A percentile compares a stretch with the other conserved stretches of the same genome.
Evolutionary conservation across 2,329 filamentous ascomycete genomes (phyloP).

Genomic region (Aspergillus clavatus): DNA sequence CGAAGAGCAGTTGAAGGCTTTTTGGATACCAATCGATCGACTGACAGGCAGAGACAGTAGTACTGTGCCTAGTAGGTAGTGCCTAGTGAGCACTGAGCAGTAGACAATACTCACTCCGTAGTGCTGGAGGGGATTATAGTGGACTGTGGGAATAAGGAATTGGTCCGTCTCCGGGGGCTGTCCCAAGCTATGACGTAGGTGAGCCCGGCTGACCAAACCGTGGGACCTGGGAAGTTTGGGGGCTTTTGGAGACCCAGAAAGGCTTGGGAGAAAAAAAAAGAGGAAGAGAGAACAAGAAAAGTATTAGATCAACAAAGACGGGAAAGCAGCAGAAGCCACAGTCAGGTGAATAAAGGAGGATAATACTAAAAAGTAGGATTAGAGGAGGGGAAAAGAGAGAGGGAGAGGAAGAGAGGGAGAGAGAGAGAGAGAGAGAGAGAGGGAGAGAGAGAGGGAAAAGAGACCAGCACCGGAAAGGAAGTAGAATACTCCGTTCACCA

Average conservation of each 20-base stretch:
- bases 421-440: neutral
- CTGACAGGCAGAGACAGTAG: too few relatives aligned
- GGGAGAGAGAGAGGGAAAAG: neutral
- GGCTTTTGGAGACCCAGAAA: neutral
- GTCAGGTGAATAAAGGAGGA: slow-evolving; percentile 1
- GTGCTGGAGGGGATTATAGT: too few relatives aligned
- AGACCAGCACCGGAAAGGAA: slow-evolving; percentile 16
- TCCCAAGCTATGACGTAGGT: too few relatives aligned
- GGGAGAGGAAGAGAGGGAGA: slow-evolving; percentile 3
- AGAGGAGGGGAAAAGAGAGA: neutral
- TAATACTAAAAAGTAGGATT: neutral
- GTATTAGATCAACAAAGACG: neutral
- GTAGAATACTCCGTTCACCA: slow-evolving; percentile 21
- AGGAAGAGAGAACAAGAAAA: neutral
- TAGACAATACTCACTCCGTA: too few relatives aligned
- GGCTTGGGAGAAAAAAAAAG: neutral
- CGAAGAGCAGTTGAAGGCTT: too few relatives aligned
- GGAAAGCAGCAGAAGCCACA: neutral
- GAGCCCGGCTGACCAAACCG: too few relatives aligned
- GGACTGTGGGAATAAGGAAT: too few relatives aligned
- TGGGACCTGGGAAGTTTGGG: too few relatives aligned
- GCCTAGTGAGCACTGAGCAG: too few relatives aligned
- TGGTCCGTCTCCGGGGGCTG: too few relatives aligned
- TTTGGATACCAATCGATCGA: too few relatives aligned
- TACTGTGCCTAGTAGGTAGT: too few relatives aligned